Percentiles rank a stretch among this genome's conserved stretches.
Evolutionary conservation across 2,329 filamentous ascomycete species (phyloP).

Genomic region (Apiospora pterosperma): DNA sequence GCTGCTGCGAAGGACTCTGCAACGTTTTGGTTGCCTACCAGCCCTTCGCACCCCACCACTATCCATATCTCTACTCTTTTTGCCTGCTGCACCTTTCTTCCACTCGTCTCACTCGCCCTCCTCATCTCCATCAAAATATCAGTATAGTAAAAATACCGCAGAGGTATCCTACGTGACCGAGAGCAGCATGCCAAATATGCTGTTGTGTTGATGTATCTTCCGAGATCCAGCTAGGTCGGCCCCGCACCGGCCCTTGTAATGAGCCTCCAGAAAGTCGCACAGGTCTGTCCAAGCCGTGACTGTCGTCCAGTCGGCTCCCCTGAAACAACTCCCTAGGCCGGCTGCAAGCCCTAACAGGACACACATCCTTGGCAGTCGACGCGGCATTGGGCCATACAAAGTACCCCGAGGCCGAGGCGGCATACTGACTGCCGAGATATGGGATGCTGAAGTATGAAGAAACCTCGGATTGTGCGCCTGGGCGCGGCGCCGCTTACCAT

Average conservation of each 20-base stretch:
- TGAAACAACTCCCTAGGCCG: background rate
- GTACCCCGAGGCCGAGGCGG: background rate
- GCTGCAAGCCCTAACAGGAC: background rate
- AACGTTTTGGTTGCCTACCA: background rate
- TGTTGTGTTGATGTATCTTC: background rate
- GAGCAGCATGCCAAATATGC: background rate
- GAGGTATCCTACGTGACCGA: constrained; percentile 1
- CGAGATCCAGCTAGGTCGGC: background rate
- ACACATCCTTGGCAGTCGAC: background rate
- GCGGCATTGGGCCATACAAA: background rate
- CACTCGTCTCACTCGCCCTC: background rate
- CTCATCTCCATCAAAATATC: background rate
- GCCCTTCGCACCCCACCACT: background rate
- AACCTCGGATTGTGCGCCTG: constrained; percentile 22
- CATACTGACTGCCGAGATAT: background rate
- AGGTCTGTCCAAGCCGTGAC: background rate
- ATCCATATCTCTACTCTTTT: background rate
- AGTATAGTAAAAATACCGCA: background rate
- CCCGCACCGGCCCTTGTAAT: background rate
- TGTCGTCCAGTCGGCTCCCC: background rate
- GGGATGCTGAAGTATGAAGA: constrained; percentile 14
- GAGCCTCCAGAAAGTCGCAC: background rate
- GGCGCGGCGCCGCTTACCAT: constrained; percentile 23
- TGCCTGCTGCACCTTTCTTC: background rate
- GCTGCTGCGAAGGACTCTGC: background rate